phyloP scores from a whole-genome alignment of 495 filamentous ascomycete species.

The Hypoxylon fuscum region DNA sequence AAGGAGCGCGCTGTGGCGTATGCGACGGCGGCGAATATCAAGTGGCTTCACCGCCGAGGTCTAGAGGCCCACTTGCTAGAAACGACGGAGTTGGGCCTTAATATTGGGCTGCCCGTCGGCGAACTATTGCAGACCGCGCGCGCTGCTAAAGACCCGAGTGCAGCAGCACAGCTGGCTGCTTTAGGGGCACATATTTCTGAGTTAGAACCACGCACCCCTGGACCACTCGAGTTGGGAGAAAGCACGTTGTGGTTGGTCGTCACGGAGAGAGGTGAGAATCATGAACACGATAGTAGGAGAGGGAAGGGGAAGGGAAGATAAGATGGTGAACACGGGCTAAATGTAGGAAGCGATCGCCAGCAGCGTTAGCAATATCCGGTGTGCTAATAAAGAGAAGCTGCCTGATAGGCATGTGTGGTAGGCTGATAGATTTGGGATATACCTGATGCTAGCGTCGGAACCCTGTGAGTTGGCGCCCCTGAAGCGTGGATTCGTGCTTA shows the following conservation, averaged over 20 bases:
- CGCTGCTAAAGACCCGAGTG: constrained; percentile 9
- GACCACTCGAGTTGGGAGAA: constrained; percentile 25
- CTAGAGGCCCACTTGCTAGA: constrained; percentile 36
- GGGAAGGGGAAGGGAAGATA: background rate
- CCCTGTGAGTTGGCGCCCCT: no score
- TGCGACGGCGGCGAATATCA: constrained; percentile 38
- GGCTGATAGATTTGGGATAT: no score
- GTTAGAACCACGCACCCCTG: constrained; percentile 13
- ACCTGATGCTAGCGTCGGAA: no score
- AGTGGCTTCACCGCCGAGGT: constrained; percentile 40
- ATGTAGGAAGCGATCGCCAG: no score
- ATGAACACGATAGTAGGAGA: background rate
- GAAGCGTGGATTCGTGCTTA: no score
- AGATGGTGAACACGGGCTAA: background rate
- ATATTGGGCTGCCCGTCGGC: constrained; percentile 22
- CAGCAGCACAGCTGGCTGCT: constrained; percentile 28
- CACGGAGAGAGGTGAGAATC: constrained; percentile 10
- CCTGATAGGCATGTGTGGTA: no score
- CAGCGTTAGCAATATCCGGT: no score
- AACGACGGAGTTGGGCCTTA: constrained; percentile 32
- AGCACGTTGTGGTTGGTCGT: constrained; percentile 42
- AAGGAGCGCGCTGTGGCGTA: constrained; percentile 43
- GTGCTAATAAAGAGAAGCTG: no score
- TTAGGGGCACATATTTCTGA: constrained; percentile 30
- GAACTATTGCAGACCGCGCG: constrained; percentile 23